These are phyloP conservation scores for Malassezia pachydermatis DNA, from an alignment of 1,284 basidiomycete genomes.

Conservation along the genomic window DNA sequence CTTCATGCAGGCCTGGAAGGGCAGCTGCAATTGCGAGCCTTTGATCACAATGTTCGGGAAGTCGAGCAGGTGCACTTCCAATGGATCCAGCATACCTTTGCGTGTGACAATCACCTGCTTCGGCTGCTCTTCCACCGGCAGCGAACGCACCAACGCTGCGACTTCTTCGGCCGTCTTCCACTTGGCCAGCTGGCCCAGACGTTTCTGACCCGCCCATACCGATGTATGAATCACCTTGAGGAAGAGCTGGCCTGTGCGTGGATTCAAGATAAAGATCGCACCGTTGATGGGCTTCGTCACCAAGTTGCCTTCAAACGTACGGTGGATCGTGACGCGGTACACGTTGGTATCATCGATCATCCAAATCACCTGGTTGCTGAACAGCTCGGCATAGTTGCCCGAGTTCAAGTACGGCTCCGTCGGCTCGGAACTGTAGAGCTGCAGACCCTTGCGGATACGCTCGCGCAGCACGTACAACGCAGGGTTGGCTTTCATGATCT, in stretches of 20 bases:
- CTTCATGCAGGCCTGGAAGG: constrained; percentile 99
- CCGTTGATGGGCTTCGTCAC: constrained; percentile 99
- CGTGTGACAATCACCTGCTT: constrained; percentile 99
- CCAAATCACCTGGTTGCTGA: constrained; percentile 99
- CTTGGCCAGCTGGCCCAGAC: constrained; percentile 96
- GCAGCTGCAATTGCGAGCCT: constrained; percentile 91
- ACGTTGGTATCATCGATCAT: constrained; percentile 99
- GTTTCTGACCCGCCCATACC: constrained; percentile 99
- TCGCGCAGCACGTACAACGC: constrained; percentile 96
- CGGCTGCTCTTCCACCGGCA: constrained; percentile 97
- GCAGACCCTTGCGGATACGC: constrained; percentile 94
- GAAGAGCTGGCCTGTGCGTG: constrained; percentile 94
- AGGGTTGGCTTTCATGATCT: constrained; percentile 98
- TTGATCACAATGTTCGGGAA: constrained; percentile 99
- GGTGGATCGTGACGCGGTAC: constrained; percentile 98
- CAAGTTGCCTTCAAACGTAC: constrained; percentile 98
- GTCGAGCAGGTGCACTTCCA: constrained; percentile 92
- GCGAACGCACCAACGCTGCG: constrained; percentile 85
- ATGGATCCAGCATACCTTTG: constrained; percentile 85
- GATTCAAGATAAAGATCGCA: constrained; percentile 99
- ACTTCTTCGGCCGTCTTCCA: constrained; percentile 99
- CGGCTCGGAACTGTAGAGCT: constrained; percentile 96
- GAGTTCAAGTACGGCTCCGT: constrained; percentile 98
- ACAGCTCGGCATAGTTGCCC: constrained; percentile 88
- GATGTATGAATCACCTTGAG: constrained; percentile 98